These are phyloP conservation scores for Nyctanthes arbortristis DNA, from an alignment of 257 asterid species.

Conservation along the genomic window DNA sequence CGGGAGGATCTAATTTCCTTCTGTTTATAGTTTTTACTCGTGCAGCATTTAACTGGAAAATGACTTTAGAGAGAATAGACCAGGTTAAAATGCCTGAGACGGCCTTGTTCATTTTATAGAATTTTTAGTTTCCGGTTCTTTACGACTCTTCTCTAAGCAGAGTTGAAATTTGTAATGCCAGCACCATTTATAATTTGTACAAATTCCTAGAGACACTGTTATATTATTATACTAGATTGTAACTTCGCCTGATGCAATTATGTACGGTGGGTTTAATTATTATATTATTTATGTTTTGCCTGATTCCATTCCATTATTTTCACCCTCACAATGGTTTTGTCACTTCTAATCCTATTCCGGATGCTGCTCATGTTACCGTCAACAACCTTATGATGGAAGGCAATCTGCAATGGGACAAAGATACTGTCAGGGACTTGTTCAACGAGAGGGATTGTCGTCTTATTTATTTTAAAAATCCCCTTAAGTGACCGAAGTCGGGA, in stretches of 20 bases:
- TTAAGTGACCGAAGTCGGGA: too few species aligned
- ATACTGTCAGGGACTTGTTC: too few species aligned
- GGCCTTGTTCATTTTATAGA: background rate
- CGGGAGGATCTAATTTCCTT: background rate
- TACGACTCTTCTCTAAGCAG: background rate
- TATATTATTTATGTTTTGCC: too few species aligned
- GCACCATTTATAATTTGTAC: background rate
- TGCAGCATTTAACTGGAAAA: background rate
- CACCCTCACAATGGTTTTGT: too few species aligned
- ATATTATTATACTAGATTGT: background rate
- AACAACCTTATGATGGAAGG: too few species aligned
- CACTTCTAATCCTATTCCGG: too few species aligned
- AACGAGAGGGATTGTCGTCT: too few species aligned
- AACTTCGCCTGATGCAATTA: background rate
- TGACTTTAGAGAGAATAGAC: background rate
- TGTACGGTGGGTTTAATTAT: too few species aligned
- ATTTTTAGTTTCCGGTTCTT: background rate
- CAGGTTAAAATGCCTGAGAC: background rate
- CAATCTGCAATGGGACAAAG: too few species aligned
- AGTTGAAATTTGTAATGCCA: background rate
- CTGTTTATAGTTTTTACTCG: background rate
- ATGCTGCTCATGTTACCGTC: too few species aligned
- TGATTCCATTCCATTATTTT: too few species aligned
- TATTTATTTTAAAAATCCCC: too few species aligned
- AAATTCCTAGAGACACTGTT: background rate